Percentiles rank a stretch among this genome's conserved stretches.
These are phyloP conservation scores for Camellia lanceoleosa DNA, from an alignment of 148 eudicot species.

Conservation along the genomic window DNA sequence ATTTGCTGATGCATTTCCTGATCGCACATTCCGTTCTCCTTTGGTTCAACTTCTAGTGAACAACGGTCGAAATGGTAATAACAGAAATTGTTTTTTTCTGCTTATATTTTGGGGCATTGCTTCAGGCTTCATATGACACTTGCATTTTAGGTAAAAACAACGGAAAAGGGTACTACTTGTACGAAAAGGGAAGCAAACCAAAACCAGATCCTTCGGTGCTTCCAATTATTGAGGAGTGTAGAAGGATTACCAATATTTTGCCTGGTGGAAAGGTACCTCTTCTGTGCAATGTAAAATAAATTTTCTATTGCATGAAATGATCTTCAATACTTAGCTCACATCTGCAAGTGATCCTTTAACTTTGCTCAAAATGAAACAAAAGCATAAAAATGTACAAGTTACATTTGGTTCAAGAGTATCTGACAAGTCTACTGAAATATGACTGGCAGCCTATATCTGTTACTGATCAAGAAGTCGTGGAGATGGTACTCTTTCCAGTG, in stretches of 20 bases:
- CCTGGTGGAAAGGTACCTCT: conserved; percentile 78
- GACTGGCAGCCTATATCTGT: conserved; percentile 71
- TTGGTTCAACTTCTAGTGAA: conserved; percentile 63
- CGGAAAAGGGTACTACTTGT: conserved; percentile 82
- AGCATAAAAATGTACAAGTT: background rate
- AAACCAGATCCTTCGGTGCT: conserved; percentile 77
- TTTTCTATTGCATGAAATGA: background rate
- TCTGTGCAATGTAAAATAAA: background rate
- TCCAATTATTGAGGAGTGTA: conserved; percentile 76
- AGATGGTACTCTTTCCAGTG: conserved; percentile 91
- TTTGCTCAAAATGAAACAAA: background rate
- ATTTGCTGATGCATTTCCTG: conserved; percentile 53
- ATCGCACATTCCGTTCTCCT: conserved; percentile 59
- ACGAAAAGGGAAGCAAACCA: conserved; percentile 91
- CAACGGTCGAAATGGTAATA: conserved; percentile 81
- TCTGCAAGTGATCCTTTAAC: conserved; percentile 5
- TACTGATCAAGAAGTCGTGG: conserved; percentile 82
- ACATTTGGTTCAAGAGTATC: conserved; percentile 8
- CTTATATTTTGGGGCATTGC: background rate
- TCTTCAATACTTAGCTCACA: background rate
- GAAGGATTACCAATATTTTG: conserved; percentile 68
- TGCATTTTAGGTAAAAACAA: conserved; percentile 67
- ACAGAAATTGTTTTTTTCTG: conserved; percentile 6
- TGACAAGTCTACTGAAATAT: conserved; percentile 14
- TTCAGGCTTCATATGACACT: conserved; percentile 7